Evolutionary conservation across 2,329 filamentous ascomycete species (phyloP), one percentile per base, ranked within the genome.

Genomic region (Cordyceps javanica): DNA sequence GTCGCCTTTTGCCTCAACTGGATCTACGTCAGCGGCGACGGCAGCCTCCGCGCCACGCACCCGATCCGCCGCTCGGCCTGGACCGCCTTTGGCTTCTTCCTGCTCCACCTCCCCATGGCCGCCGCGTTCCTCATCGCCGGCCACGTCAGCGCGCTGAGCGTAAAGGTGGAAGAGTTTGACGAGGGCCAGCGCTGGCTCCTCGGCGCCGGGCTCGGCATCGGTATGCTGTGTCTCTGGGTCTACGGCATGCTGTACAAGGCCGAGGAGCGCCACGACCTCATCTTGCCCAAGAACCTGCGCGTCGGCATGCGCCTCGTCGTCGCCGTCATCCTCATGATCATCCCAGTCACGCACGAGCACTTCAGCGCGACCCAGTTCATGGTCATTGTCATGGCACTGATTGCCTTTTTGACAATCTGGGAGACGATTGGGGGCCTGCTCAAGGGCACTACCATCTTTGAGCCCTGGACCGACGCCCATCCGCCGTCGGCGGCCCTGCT

Each of bases 1-100:
- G 76, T 80, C 39, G 76, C 77, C 0, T 80, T 79, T 60, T 77
- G 74, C 60, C 68, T 79, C 52, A 79, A 79, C 58, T 79, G 75
- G 75, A 64, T 79, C 50, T 80, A 79, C 56, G 71, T 76, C 23
- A 76, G 76, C 57, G 74, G 75, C 34, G 77, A 79, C 56, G 77
- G 77, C 14, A 74, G 75, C 14, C 59, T 76, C 9, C 63, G 73
- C 23, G 69, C 67, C 13, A 72, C 71, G 7, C 77, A 79, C 60
- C 75, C 77, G 0, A 70, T 79, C 45, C 71, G 75, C n/a, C 67
- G 76, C 39, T 76, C 70, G 19, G 71, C 74, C 0, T 73, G 68
- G 64, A 75, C 75, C 5, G 75, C 74, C 0, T 77, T 78, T 60
- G 67, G 68, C 5, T 79, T 76, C 69, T 74, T 75, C 51, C 62